A percentile compares a stretch with the other conserved stretches of the same genome.
phyloP scores from a whole-genome alignment of 2,329 filamentous ascomycete genomes.

The Didymosphaeria variabile region DNA sequence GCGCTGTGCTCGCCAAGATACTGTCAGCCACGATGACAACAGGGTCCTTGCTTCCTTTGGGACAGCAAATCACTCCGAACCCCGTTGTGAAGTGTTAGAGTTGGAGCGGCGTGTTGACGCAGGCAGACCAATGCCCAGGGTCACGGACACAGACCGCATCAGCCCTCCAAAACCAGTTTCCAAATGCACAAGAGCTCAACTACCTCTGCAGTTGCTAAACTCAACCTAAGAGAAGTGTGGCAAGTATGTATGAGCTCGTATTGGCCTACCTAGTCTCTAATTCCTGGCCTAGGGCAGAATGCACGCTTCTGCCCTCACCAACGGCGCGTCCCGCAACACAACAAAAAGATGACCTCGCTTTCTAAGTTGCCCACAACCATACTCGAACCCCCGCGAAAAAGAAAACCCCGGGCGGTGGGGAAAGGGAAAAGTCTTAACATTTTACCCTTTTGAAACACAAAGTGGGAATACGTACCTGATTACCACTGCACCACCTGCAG shows the following conservation, averaged over 20 bases:
- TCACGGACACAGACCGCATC: neutral
- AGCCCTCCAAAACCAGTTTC: neutral
- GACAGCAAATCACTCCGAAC: neutral
- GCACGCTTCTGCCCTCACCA: neutral
- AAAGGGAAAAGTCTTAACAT: constrained; percentile 4
- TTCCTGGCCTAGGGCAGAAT: neutral
- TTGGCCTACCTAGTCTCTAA: neutral
- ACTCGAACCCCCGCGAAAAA: constrained; percentile 2
- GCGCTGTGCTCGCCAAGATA: neutral
- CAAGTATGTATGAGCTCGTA: neutral
- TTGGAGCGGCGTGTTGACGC: neutral
- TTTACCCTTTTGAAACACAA: constrained; percentile 7
- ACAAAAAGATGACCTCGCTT: neutral
- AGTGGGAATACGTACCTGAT: neutral
- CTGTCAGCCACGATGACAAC: neutral
- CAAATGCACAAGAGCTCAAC: neutral
- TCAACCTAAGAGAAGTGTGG: neutral
- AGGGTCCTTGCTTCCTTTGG: neutral
- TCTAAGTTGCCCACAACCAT: neutral
- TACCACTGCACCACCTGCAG: neutral
- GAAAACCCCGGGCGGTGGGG: constrained; percentile 6
- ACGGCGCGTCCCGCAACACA: neutral
- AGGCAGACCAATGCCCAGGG: neutral
- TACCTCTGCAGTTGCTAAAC: neutral
- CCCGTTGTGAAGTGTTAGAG: neutral